Base-by-base conservation (phyloP, 345 rosid genomes). In the Luvunga scandens region DNA sequence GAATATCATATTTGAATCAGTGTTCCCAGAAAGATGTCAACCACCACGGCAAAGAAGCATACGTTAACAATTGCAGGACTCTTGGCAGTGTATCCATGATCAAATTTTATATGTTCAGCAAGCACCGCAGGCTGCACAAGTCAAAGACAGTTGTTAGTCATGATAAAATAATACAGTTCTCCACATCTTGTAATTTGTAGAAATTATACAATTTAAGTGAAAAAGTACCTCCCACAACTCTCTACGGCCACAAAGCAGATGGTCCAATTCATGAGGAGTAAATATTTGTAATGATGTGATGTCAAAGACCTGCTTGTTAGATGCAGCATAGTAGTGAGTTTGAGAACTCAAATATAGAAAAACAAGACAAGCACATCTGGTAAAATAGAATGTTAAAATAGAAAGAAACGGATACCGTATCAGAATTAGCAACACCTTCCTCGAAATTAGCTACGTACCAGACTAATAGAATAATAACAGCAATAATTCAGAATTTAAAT, bases 51-150 rank as follows among this genome's bases (percentile, higher is more conserved):
- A 65, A 76, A 75, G 69, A 82, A 55, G 21, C 91, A 65, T 89
- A 97, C 98, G 50, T 91, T 86, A 45, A 94, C 56, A 50, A 97
- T 89, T 69, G 98, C 96, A 73, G 98, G 98, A 83, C 98, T 94
- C 91, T 88, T 97, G 33, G 98, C 96, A 34, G 91, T 97, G 83
- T 94, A 97, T 72, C 99, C 99, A 73, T 97, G 99, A 86, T 97
- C 99, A 21, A 97, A 97, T 84, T 94, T 97, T 77, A 94, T 91
- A 84, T 97, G 98, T 79, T 97, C 99, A 62, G 83, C 88, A 77
- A 97, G 98, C 42, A 96, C 85, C 64, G 91, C 98, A 22, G 92
- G 85, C 99, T 97, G 93, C 87, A 82, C 34, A 53, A 76, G 75
- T 63, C 68, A 53, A 78, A 73, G 62, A 75, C 57, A 34, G 53